Conservation (phyloP, 2,329 filamentous ascomycete species). For the Pezicula neosporulosa region DNA sequence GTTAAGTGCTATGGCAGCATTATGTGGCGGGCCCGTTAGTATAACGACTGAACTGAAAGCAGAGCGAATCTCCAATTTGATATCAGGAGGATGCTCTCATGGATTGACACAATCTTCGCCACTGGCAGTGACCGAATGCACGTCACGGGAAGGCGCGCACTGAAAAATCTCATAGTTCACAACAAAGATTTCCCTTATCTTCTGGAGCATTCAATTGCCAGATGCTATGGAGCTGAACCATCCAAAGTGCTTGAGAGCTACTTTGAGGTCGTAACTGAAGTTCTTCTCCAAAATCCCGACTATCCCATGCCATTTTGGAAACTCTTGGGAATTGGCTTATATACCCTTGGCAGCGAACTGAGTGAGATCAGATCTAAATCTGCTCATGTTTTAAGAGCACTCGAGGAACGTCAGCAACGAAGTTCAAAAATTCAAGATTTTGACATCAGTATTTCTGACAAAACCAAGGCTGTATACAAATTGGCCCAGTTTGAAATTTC, state of each 20-base stretch:
- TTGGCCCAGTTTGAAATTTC: constrained; percentile 96
- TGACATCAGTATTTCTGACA: constrained; percentile 97
- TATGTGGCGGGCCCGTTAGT: constrained; percentile 83
- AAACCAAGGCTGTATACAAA: constrained; percentile 97
- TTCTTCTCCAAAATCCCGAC: constrained; percentile 78
- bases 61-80: constrained; percentile 89
- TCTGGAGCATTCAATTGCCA: constrained; percentile 83
- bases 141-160: constrained; percentile 78
- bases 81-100: constrained; percentile 84
- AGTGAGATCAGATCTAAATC: constrained; percentile 88
- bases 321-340: constrained; percentile 80
- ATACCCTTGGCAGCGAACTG: constrained; percentile 88
- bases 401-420: constrained; percentile 80
- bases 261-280: constrained; percentile 86
- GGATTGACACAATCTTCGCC: constrained; percentile 94
- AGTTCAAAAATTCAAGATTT: constrained; percentile 94
- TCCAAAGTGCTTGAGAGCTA: constrained; percentile 90
- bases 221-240: constrained; percentile 80
- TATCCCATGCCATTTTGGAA: constrained; percentile 89
- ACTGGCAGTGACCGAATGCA: constrained; percentile 90
- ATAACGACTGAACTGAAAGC: constrained; percentile 90
- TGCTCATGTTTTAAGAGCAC: constrained; percentile 70
- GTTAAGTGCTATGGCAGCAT: constrained; percentile 88
- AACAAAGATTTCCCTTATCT: constrained; percentile 85
- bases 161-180: constrained; percentile 86